Percentiles rank a stretch among this genome's conserved stretches.
These are phyloP conservation scores for Phytophthora agathidicida DNA, from an alignment of 352 stramenopile genomes.

Conservation along the genomic window DNA sequence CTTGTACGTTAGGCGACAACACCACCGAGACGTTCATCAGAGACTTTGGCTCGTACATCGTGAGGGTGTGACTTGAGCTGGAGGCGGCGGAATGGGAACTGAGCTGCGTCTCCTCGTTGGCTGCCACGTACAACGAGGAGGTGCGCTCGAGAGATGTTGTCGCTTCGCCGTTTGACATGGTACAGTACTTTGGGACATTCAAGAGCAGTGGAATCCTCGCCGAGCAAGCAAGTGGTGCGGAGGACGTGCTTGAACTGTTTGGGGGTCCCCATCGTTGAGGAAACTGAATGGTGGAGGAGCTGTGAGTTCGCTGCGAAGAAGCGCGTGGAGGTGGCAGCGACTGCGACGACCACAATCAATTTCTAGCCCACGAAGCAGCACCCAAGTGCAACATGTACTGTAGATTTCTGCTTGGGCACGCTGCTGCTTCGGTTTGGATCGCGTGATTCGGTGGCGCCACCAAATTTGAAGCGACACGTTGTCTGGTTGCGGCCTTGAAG, in stretches of 20 bases:
- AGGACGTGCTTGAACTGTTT: constrained; percentile 6
- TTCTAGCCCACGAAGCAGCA: too few relatives aligned
- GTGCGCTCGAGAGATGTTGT: constrained; percentile 4
- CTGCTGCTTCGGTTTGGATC: neutral
- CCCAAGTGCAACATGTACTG: too few relatives aligned
- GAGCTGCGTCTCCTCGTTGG: constrained; percentile 5
- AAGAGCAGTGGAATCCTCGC: constrained; percentile 3
- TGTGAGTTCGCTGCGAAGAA: neutral
- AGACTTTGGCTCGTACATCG: constrained; percentile 13
- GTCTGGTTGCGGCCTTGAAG: neutral
- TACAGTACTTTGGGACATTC: constrained; percentile 15
- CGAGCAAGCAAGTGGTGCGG: neutral
- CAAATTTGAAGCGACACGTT: constrained; percentile 12
- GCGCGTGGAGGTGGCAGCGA: constrained; percentile 1
- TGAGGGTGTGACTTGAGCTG: neutral
- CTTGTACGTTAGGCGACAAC: constrained; percentile 3
- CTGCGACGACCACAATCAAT: too few relatives aligned
- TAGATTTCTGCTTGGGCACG: too few relatives aligned
- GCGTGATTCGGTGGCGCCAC: constrained; percentile 12
- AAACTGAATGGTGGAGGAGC: neutral
- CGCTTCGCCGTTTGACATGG: constrained; percentile 13
- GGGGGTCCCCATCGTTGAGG: constrained; percentile 14
- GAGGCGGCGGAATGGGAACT: constrained; percentile 4
- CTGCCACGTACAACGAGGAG: constrained; percentile 2
- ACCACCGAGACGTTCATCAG: constrained; percentile 8